Base-by-base conservation (phyloP, 202 grass and related monocot species). In the Tripidium arundinaceum region DNA sequence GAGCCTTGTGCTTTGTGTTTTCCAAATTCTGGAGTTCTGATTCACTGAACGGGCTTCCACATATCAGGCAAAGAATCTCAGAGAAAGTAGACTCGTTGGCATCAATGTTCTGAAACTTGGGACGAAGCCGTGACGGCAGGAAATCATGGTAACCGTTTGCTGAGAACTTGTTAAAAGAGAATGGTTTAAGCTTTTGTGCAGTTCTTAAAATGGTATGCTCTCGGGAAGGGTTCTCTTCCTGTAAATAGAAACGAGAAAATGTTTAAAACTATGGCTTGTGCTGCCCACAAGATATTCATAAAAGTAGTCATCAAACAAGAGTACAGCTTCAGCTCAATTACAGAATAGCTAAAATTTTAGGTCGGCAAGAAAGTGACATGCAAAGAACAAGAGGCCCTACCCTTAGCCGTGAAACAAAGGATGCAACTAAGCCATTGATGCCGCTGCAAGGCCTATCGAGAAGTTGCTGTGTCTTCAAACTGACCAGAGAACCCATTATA, bases 121-220 rank as follows among this genome's bases (percentile, higher is more conserved):
- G 85, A 63, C 93, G 89, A 55, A 99, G 66, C 58, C 89, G 80
- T 27, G 97, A 96, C 9, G 92, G 90, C 15, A 96, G 86, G 70
- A 93, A 93, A 79, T 99, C 88, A 42, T 91, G 87, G 63, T 91
- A 97, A n/a, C 84, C 84, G 38, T 93, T 81, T 88, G 60, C 90
- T 46, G 87, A 83, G 45, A 97, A 97, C 86, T 96, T 93, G 65
- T 99, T 97, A 85, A 99, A 97, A 77, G 74, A 82, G 75, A 99
- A 93, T 31, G 93, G 97, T 42, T 88, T 97, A 64, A 99, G 90
- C 83, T 99, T 99, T 83, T 93, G 90, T 47, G 90, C 90, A 83
- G 97, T 97, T 90, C 97, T 91, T 72, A 99, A 79, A 81, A 99
- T 91, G 38, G 90, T 93, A 81, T 92, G 92, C 78, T 99, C 97